phyloP scores from a whole-genome alignment of 164 flowering plant genomes.

The Malania oleifera region DNA sequence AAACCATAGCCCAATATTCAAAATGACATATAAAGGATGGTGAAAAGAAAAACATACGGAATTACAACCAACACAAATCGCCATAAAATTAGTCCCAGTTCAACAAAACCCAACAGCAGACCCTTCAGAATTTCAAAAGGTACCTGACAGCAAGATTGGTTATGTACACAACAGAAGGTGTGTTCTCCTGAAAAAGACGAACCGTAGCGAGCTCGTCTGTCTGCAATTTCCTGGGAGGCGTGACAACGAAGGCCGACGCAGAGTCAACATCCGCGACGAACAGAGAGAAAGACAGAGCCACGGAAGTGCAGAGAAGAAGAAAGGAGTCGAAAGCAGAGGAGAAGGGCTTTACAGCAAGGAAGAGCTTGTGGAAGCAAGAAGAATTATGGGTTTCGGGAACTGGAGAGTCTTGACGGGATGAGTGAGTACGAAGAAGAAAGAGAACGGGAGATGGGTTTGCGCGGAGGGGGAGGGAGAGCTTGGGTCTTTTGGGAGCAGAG shows the following conservation, averaged over 20 bases:
- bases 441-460: constrained; percentile 5
- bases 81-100: not conserved
- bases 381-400: not conserved
- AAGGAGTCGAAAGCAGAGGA: constrained; percentile 38
- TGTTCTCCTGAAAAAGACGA: constrained; percentile 83
- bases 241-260: constrained; percentile 75
- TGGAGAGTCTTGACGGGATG: not conserved
- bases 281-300: constrained; percentile 57
- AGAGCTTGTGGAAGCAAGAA: not conserved
- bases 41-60: not conserved
- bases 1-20: not conserved
- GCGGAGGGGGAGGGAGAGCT: constrained; percentile 8
- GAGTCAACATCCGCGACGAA: constrained; percentile 53
- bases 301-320: constrained; percentile 50
- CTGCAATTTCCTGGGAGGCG: constrained; percentile 71
- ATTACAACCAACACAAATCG: not conserved
- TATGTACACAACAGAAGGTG: constrained; percentile 96
- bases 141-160: constrained; percentile 90
- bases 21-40: not conserved
- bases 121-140: not conserved
- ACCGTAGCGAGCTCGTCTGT: constrained; percentile 94
- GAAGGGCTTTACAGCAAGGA: not conserved
- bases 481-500: constrained; percentile 13
- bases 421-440: constrained; percentile 7
- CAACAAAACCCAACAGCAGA: not conserved